phyloP scores from a whole-genome alignment of 306 rosid genomes.

The Cucurbita pepo region DNA sequence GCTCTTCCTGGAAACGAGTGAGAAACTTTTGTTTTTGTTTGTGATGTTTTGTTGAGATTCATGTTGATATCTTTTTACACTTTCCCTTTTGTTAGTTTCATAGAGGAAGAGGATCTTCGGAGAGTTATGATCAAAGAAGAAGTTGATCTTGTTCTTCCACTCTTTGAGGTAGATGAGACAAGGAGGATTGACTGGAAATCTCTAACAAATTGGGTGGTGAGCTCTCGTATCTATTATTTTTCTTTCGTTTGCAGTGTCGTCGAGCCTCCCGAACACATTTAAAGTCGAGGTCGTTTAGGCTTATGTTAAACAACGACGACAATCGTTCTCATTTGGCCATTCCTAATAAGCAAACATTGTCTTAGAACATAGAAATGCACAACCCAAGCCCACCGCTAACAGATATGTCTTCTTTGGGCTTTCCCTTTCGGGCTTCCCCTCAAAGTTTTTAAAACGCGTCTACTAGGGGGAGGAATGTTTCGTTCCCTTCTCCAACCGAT shows the following conservation, averaged over 20 bases:
- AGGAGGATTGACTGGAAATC: constrained; percentile 46
- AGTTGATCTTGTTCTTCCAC: constrained; percentile 47
- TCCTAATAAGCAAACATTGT: not conserved
- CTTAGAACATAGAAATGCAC: not conserved
- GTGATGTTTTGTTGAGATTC: not conserved
- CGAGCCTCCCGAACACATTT: not conserved
- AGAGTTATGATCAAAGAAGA: constrained; percentile 84
- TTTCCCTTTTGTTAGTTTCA: constrained; percentile 26
- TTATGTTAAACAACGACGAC: not conserved
- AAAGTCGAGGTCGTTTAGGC: no score
- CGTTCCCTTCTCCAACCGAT: no score
- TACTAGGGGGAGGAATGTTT: no score
- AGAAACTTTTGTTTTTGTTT: constrained; percentile 10
- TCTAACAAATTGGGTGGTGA: constrained; percentile 74
- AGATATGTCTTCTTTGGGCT: no score
- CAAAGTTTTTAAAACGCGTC: no score
- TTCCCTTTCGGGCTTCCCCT: no score
- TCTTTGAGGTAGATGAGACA: constrained; percentile 33
- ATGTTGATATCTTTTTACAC: not conserved
- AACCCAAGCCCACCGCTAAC: no score
- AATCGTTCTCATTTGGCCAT: not conserved
- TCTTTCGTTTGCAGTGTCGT: not conserved
- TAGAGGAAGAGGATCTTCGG: constrained; percentile 56
- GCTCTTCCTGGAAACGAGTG: constrained; percentile 50
- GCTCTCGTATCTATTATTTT: constrained; percentile 6